A percentile compares a stretch with the other conserved stretches of the same genome.
Conservation (phyloP, 2,329 filamentous ascomycete genomes). For the Monilinia laxa region DNA sequence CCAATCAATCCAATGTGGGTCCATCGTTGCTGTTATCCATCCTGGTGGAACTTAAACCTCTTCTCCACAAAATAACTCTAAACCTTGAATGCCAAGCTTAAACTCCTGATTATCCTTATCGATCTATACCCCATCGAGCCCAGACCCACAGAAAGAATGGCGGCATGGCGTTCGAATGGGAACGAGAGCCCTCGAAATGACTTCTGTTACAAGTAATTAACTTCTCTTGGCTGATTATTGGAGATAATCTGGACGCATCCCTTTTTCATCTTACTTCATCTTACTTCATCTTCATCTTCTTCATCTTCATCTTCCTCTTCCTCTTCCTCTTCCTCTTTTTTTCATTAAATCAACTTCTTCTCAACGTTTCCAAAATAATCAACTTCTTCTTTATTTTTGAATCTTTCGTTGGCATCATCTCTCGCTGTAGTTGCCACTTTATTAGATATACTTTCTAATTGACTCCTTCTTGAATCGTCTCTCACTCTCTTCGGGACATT, state of each 20-base stretch:
- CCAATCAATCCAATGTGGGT: too few relatives aligned
- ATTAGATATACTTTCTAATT: constrained; percentile 27
- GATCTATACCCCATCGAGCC: neutral
- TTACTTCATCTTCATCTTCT: neutral
- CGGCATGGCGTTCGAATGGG: neutral
- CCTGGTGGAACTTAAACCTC: too few relatives aligned
- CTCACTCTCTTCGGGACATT: constrained; percentile 34
- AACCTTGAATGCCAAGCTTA: constrained; percentile 17
- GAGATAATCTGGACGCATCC: constrained; percentile 3
- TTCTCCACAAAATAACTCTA: constrained; percentile 6
- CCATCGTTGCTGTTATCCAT: too few relatives aligned
- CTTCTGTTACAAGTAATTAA: neutral
- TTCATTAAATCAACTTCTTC: constrained; percentile 18
- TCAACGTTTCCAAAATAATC: neutral
- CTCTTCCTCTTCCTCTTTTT: neutral
- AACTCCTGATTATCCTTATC: constrained; percentile 11
- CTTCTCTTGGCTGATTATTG: neutral
- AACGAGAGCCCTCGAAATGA: too few relatives aligned
- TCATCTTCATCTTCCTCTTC: neutral
- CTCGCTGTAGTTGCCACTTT: constrained; percentile 33
- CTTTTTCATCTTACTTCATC: neutral
- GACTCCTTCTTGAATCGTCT: constrained; percentile 26
- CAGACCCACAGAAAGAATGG: neutral
- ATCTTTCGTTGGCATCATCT: constrained; percentile 24
- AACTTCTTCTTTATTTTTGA: constrained; percentile 15